Percentiles rank a stretch among this genome's conserved stretches.
These are phyloP conservation scores for Globisporangium barbulae DNA, from an alignment of 352 stramenopile genomes.

Conservation along the genomic window DNA sequence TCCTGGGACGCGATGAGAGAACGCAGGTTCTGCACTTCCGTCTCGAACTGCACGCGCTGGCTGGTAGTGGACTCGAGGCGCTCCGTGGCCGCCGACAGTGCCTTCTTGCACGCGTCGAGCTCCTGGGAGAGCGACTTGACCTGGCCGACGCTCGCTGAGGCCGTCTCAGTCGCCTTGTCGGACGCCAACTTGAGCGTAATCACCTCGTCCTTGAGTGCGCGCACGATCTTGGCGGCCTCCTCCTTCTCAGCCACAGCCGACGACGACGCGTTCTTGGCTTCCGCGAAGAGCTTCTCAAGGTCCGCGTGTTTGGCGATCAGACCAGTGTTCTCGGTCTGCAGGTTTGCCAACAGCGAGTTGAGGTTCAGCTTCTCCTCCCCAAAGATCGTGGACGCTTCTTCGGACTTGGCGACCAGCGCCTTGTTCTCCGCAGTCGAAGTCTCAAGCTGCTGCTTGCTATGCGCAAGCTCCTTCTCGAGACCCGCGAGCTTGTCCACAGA, in stretches of 20 bases:
- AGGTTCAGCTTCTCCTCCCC: conserved; percentile 33
- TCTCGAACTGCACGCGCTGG: conserved; percentile 26
- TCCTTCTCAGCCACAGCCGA: conserved; percentile 37
- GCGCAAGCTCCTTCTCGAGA: conserved; percentile 30
- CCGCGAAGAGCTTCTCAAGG: conserved; percentile 22
- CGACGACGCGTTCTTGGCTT: conserved; percentile 13
- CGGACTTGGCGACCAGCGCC: conserved; percentile 5
- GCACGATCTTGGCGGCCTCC: conserved; percentile 27
- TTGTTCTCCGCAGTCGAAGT: not conserved
- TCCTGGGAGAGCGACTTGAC: conserved; percentile 34
- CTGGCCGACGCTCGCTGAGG: conserved; percentile 24
- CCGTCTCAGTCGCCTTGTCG: conserved; percentile 33
- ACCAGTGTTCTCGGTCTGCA: conserved; percentile 22
- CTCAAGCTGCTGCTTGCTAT: conserved; percentile 18
- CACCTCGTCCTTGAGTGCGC: conserved; percentile 54
- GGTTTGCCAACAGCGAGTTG: conserved; percentile 22
- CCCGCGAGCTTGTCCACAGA: conserved; percentile 17
- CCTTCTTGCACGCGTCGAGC: conserved; percentile 29
- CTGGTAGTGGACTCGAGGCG: conserved; percentile 33
- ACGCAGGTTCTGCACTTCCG: conserved; percentile 43
- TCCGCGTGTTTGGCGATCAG: conserved; percentile 22
- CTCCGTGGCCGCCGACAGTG: conserved; percentile 29
- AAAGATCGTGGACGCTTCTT: conserved; percentile 25
- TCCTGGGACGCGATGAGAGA: conserved; percentile 42
- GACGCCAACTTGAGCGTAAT: conserved; percentile 35